Percentiles rank a stretch among this genome's conserved stretches.
phyloP scores from a whole-genome alignment of 805 yeast species.

The Zygotorulaspora florentina region DNA sequence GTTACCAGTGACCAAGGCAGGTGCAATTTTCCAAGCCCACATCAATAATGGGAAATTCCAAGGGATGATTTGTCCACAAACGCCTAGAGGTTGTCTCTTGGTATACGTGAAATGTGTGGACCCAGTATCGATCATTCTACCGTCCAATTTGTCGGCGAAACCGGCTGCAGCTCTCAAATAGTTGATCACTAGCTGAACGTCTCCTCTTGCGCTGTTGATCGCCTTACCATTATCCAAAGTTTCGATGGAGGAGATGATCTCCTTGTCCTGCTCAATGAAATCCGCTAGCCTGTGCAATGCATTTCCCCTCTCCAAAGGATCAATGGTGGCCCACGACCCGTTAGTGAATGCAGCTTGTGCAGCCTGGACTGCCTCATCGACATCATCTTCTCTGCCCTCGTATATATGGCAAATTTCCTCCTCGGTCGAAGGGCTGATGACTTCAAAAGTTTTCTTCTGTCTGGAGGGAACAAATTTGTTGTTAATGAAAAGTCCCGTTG shows the following conservation, averaged over 20 bases:
- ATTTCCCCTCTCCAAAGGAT: constrained; percentile 64
- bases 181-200: constrained; percentile 62
- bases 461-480: constrained; percentile 65
- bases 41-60: constrained; percentile 95
- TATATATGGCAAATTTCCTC: constrained; percentile 63
- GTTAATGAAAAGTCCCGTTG: constrained; percentile 78
- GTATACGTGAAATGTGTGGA: constrained; percentile 69
- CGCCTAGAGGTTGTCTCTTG: constrained; percentile 88
- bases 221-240: constrained; percentile 90
- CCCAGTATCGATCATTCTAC: constrained; percentile 73
- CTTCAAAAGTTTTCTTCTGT: constrained; percentile 56
- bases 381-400: constrained; percentile 75
- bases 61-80: constrained; percentile 92
- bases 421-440: constrained; percentile 70
- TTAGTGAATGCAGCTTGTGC: constrained; percentile 73
- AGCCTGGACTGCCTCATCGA: constrained; percentile 80
- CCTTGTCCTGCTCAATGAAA: constrained; percentile 65
- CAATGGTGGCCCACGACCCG: constrained; percentile 71
- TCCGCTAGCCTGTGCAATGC: constrained; percentile 71
- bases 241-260: constrained; percentile 73
- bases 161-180: constrained; percentile 86
- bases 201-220: constrained; percentile 63
- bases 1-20: constrained; percentile 89
- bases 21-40: constrained; percentile 94
- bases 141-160: constrained; percentile 82